Base-by-base conservation (phyloP, 148 eudicot species). In the Fallopia convolvulus region DNA sequence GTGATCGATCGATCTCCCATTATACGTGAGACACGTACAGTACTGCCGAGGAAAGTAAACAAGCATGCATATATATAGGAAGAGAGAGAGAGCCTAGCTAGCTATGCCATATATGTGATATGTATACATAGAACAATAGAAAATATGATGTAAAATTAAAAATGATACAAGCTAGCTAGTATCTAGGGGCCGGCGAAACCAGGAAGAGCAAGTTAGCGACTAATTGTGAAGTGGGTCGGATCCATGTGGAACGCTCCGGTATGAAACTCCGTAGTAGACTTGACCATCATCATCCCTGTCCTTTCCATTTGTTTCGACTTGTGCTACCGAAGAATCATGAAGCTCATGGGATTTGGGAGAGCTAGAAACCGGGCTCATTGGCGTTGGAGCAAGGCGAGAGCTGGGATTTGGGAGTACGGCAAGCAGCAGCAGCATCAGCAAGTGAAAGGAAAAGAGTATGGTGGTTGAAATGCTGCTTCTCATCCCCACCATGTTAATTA, bases 171-270 rank as follows among this genome's bases (percentile, higher is more conserved):
- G 50, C 14, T 48, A 6, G 50, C 2, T 48, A 3, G 52, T 48
- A 10, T 48, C 56, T 50, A 42, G 46, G 10, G 5, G 56, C 18
- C 3, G 3, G 56, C 18, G 3, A 14, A 50, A 14, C 1, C 17
- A 50, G 18, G 14, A 4, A 50, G 18, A 50, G 5, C 5, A 50
- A 42, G 10, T 42, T 6, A 42, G 46, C 60, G 2, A 2, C 66
- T 58, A 58, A 58, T 58, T 58, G 14, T 58, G 66, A 58, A 58
- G 66, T 58, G 66, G 66, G 66, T 58, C 66, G 66, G 66, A 23
- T 58, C 66, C 66, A n/a, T 12, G 66, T 9, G 66, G 66, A 58
- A 23, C 66, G 7, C 32, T 58, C 33, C 60, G 66, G 33, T 58
- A 8, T 23, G 66, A 23, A 21, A 23, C 66, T 21, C 33, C 32